Evolutionary conservation across 2,329 filamentous ascomycete genomes (phyloP).

Genomic region (Colletotrichum salicis): DNA sequence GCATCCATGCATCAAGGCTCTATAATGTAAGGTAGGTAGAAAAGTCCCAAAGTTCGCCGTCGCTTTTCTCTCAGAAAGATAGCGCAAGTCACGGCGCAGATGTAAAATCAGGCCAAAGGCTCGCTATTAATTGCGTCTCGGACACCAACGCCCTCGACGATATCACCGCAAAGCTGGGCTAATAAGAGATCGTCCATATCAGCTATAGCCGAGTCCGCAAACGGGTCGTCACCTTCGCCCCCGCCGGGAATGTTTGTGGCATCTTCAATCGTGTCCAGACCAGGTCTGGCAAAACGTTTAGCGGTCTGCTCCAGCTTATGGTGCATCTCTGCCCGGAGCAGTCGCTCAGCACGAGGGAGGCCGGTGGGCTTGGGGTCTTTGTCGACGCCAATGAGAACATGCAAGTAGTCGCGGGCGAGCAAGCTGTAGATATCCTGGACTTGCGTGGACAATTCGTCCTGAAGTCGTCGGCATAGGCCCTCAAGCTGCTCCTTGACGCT

Average conservation of each 20-base stretch:
- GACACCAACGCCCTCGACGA: neutral
- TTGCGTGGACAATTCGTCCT: constrained; percentile 8
- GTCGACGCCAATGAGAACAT: constrained; percentile 21
- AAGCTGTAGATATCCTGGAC: constrained; percentile 28
- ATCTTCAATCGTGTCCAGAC: neutral
- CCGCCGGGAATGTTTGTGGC: no score
- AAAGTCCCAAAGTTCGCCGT: neutral
- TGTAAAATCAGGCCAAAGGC: neutral
- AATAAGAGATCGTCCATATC: neutral
- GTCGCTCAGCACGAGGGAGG: constrained; percentile 6
- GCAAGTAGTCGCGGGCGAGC: constrained; percentile 25
- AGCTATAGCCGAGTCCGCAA: neutral
- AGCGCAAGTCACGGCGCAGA: neutral
- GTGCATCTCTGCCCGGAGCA: constrained; percentile 5
- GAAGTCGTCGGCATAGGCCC: neutral
- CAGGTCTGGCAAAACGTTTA: neutral
- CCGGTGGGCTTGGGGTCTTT: neutral
- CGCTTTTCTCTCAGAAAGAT: neutral
- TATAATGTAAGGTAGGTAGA: neutral
- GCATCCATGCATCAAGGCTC: no score
- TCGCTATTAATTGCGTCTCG: neutral
- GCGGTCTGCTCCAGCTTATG: neutral
- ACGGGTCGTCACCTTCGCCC: neutral
- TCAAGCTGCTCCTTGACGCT: constrained; percentile 37
- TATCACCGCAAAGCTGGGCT: neutral